phyloP scores from a whole-genome alignment of 176 grass and related monocot species.

The Lolium rigidum region DNA sequence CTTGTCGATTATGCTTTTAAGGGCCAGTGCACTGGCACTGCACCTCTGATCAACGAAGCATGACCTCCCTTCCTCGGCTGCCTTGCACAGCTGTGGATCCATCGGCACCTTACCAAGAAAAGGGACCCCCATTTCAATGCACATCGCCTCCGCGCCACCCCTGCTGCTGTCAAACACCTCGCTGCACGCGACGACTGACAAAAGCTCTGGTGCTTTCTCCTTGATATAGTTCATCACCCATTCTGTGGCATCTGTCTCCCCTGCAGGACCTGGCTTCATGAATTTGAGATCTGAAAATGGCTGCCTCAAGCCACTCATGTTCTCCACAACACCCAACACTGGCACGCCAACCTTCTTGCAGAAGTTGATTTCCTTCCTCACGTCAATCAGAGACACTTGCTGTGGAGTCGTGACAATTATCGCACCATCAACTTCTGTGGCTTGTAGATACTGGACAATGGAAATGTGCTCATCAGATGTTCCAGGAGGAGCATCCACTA shows the following conservation, averaged over 20 bases:
- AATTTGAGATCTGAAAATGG: slow-evolving; percentile 64
- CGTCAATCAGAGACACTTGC: slow-evolving; percentile 74
- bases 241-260: slow-evolving; percentile 64
- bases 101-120: slow-evolving; percentile 94
- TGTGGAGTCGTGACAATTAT: slow-evolving; percentile 92
- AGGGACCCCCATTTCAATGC: slow-evolving; percentile 76
- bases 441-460: slow-evolving; percentile 90
- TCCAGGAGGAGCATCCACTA: slow-evolving; percentile 81
- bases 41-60: slow-evolving; percentile 89
- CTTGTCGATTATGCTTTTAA: slow-evolving; percentile 80
- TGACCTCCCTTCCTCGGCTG: slow-evolving; percentile 93
- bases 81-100: slow-evolving; percentile 87
- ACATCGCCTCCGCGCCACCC: slow-evolving; percentile 86
- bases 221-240: slow-evolving; percentile 67
- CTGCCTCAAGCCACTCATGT: slow-evolving; percentile 84
- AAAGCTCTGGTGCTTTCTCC: slow-evolving; percentile 75
- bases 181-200: slow-evolving; percentile 61
- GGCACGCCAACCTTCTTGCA: slow-evolving; percentile 80
- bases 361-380: slow-evolving; percentile 81
- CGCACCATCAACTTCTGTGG: slow-evolving; percentile 76
- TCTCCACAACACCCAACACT: slow-evolving; percentile 72
- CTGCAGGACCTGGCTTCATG: slow-evolving; percentile 46
- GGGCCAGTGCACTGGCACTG: slow-evolving; percentile 67
- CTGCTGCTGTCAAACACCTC: slow-evolving; percentile 89
- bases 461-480: slow-evolving; percentile 97